Evolutionary conservation across 2,329 filamentous ascomycete genomes (phyloP).

Genomic region (Claviceps paspali): DNA sequence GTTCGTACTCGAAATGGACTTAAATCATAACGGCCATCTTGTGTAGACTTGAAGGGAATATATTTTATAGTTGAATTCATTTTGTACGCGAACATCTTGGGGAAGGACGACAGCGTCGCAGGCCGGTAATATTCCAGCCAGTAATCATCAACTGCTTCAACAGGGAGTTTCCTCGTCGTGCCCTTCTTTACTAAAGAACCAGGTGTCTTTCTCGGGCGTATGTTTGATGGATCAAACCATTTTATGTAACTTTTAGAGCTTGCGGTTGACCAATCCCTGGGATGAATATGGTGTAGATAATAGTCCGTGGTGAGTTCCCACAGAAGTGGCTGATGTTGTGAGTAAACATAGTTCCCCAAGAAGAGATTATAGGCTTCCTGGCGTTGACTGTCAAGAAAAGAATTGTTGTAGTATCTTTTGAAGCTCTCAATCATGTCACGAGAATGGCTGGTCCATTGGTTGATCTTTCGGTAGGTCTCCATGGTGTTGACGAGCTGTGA

Average conservation of each 20-base stretch:
- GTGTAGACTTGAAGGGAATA: constrained; percentile 57
- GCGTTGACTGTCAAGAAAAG: constrained; percentile 90
- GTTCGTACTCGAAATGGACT: constrained; percentile 77
- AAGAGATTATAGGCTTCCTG: constrained; percentile 98
- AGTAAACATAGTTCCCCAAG: constrained; percentile 85
- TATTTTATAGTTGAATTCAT: constrained; percentile 83
- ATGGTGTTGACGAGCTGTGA: constrained; percentile 98
- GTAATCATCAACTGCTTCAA: constrained; percentile 72
- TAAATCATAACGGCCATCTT: constrained; percentile 63
- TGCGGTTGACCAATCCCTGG: constrained; percentile 53
- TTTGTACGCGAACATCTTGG: constrained; percentile 83
- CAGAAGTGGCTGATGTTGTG: constrained; percentile 78
- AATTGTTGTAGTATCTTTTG: constrained; percentile 98
- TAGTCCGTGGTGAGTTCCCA: constrained; percentile 95
- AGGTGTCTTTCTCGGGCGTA: constrained; percentile 47
- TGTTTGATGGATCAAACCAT: constrained; percentile 67
- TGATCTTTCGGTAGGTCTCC: constrained; percentile 97
- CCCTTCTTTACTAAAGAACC: constrained; percentile 25
- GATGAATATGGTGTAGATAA: constrained; percentile 83
- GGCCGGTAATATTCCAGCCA: constrained; percentile 97
- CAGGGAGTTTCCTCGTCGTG: constrained; percentile 24
- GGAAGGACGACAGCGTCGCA: constrained; percentile 70
- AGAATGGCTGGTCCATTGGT: constrained; percentile 95
- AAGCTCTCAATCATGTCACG: constrained; percentile 99
- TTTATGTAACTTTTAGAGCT: constrained; percentile 59